phyloP scores from a whole-genome alignment of 1,284 basidiomycete genomes.

The Ustilago bromivora region DNA sequence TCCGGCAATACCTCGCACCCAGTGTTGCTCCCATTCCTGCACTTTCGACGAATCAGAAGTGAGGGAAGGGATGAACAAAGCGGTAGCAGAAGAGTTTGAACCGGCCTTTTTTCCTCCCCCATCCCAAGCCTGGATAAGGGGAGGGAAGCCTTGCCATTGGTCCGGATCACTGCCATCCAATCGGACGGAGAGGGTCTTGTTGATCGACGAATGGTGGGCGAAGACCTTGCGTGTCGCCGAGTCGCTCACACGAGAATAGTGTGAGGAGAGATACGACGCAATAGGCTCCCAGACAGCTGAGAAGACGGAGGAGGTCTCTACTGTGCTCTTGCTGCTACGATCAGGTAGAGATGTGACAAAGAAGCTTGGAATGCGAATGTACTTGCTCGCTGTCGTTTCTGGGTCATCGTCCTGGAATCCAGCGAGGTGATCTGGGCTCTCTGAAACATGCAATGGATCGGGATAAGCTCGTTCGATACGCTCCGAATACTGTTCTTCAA shows the following conservation, averaged over 20 bases:
- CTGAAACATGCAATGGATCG: constrained; percentile 18
- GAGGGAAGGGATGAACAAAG: constrained; percentile 31
- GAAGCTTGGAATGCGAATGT: constrained; percentile 51
- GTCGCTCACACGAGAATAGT: constrained; percentile 22
- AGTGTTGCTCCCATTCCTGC: constrained; percentile 58
- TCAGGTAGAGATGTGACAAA: constrained; percentile 47
- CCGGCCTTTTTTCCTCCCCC: constrained; percentile 42
- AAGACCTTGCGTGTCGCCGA: constrained; percentile 27
- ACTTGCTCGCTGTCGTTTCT: constrained; percentile 10
- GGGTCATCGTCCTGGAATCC: constrained; percentile 34
- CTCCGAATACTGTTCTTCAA: constrained; percentile 49
- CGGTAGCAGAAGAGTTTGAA: constrained; percentile 43
- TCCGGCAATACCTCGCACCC: constrained; percentile 46
- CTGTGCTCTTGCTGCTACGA: constrained; percentile 6
- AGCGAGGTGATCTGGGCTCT: constrained; percentile 35
- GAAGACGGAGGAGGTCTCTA: constrained; percentile 23
- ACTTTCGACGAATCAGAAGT: constrained; percentile 21
- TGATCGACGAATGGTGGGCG: constrained; percentile 45
- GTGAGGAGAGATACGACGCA: constrained; percentile 11
- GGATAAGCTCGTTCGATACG: constrained; percentile 40
- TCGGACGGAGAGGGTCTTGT: constrained; percentile 38
- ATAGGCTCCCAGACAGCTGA: constrained; percentile 35
- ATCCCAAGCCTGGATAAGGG: constrained; percentile 46
- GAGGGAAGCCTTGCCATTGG: constrained; percentile 45
- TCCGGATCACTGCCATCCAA: constrained; percentile 37